Conservation (phyloP, 768 basidiomycete genomes). For the Phlebiopsis flavidoalba region DNA sequence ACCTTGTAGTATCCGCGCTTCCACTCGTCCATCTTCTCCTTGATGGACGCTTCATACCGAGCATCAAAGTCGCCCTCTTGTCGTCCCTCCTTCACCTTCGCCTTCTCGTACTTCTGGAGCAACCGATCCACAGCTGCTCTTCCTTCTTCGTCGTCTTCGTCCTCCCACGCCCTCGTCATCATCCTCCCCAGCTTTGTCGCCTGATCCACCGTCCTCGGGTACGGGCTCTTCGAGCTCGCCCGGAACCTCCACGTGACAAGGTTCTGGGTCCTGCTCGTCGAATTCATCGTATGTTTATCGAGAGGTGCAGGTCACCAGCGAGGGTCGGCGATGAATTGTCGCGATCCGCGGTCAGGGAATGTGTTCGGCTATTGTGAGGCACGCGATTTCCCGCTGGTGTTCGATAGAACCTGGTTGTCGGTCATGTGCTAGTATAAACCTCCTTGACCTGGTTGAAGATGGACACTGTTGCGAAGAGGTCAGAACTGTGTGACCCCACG, state of each 20-base stretch:
- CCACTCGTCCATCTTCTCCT: conserved; percentile 90
- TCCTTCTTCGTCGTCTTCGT: conserved; percentile 69
- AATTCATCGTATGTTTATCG: conserved; percentile 91
- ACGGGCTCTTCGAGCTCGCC: conserved; percentile 31
- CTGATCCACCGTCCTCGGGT: conserved; percentile 22
- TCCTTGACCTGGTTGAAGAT: conserved; percentile 76
- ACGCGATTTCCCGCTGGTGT: conserved; percentile 29
- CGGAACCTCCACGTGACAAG: conserved; percentile 63
- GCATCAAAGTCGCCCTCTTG: conserved; percentile 75
- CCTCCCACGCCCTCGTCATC: conserved; percentile 28
- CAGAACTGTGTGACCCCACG: conserved; percentile 42
- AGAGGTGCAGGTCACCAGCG: conserved; percentile 72
- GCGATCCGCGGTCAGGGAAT: conserved; percentile 76
- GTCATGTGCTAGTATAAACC: conserved; percentile 59
- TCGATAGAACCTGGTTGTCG: conserved; percentile 31
- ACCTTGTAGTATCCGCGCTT: conserved; percentile 89
- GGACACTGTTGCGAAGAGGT: conserved; percentile 66
- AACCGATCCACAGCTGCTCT: conserved; percentile 74
- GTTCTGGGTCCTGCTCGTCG: conserved; percentile 76
- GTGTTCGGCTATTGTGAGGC: conserved; percentile 70
- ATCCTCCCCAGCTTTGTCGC: conserved; percentile 25
- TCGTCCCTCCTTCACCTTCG: conserved; percentile 70
- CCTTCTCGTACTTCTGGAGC: conserved; percentile 82
- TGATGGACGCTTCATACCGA: conserved; percentile 63
- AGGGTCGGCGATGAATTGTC: conserved; percentile 75